These are phyloP conservation scores for Cicer arietinum DNA, from an alignment of 306 rosid genomes.

Conservation along the genomic window DNA sequence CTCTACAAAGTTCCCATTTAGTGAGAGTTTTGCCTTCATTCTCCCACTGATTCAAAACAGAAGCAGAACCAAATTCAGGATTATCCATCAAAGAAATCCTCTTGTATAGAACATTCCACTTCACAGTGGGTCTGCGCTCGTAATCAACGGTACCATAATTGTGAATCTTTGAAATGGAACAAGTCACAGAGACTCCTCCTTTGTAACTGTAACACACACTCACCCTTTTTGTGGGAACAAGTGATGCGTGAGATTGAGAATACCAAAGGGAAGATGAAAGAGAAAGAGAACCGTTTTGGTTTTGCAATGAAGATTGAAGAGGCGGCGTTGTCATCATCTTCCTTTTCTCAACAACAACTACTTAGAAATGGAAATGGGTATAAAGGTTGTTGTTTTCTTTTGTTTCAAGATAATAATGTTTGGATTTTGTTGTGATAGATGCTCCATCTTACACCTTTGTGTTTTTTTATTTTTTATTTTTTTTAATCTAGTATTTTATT, in stretches of 20 bases:
- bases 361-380: neutral
- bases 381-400: neutral
- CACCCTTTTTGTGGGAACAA: neutral
- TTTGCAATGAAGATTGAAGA: conserved; percentile 60
- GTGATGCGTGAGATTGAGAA: conserved; percentile 42
- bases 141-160: conserved; percentile 75
- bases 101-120: conserved; percentile 72
- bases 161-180: conserved; percentile 69
- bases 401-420: conserved; percentile 8
- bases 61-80: conserved; percentile 66
- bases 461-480: no score
- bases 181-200: conserved; percentile 44
- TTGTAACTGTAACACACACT: neutral
- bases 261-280: conserved; percentile 61
- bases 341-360: neutral
- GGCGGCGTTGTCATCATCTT: conserved; percentile 43
- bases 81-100: conserved; percentile 64
- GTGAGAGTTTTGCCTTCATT: conserved; percentile 69
- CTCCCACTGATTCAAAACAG: conserved; percentile 85
- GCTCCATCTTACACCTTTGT: no score
- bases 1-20: conserved; percentile 82
- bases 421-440: no score
- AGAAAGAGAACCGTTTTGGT: conserved; percentile 45
- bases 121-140: conserved; percentile 65
- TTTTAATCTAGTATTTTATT: no score